Evolutionary conservation across 75 land plant species (phyloP), one percentile per base, ranked within the genome.

Genomic region (Adiantum capillusveneris): DNA sequence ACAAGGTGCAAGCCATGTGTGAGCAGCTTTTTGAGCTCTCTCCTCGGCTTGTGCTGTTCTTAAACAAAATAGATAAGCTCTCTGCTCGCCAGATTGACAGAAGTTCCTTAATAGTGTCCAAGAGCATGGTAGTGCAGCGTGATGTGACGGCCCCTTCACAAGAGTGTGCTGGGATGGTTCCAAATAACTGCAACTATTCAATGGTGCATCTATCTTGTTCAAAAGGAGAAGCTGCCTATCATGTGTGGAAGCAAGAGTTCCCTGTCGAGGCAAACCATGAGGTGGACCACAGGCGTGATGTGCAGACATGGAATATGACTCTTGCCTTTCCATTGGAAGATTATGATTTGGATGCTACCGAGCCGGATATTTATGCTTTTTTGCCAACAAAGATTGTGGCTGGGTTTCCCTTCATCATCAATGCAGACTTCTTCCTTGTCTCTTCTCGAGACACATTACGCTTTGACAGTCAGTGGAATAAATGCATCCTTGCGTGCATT

Each of bases 171-270:
- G 2, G 22, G 6, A 58, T 53, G 55, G 3, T 26, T 22, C 25
- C 14, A 22, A 22, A 53, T 22, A 2, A 26, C 55, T 26, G 28
- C 28, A 53, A 6, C 25, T 26, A 53, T 14, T 53, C 55, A 25
- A 13, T 53, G 3, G 28, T 53, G 2, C 55, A 26, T 2, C 28
- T 53, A 13, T 25, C 55, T 6, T 22, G 27, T 19, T 5, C 22
- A 11, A 30, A 20, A 0, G 29, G 1, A 0, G 69, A 73, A 31
- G 75, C 79, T 63, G 49, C 26, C 7, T 83, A 73, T 31, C 70
- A 79, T 49, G 76, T 83, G 79, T 83, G 86, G 86, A 69, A 57
- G 67, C 86, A 83, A 60, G 54, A 54, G 44, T 83, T 83, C 57
- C 76, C 77, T 29, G 80, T 83, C 16, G 73, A 31, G 0, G 18